Percentiles rank a stretch among this genome's conserved stretches.
These are phyloP conservation scores for Jatropha curcas DNA, from an alignment of 345 rosid genomes.

Conservation along the genomic window DNA sequence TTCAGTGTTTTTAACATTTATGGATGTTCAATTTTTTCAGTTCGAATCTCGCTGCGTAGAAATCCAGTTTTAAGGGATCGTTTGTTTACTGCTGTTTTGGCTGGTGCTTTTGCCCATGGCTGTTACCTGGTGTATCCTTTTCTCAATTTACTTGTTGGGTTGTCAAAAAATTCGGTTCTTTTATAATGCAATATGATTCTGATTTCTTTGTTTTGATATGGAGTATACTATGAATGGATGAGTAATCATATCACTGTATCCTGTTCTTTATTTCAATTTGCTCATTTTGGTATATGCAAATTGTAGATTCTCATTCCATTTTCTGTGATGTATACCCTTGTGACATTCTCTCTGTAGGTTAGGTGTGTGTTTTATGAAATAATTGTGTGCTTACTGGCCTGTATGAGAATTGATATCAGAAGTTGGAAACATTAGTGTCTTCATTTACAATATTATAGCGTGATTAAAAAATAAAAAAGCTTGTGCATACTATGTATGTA, in stretches of 20 bases:
- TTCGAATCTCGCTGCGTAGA: constrained; percentile 70
- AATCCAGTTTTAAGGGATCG: constrained; percentile 83
- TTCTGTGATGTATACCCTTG: background rate
- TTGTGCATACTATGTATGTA: background rate
- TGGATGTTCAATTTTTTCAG: constrained; percentile 25
- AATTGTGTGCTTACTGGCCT: background rate
- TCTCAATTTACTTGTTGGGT: background rate
- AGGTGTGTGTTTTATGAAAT: background rate
- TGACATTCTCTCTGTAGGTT: background rate
- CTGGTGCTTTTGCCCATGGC: constrained; percentile 89
- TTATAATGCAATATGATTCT: background rate
- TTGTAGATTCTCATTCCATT: constrained; percentile 13
- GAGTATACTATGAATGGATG: background rate
- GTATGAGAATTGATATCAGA: background rate
- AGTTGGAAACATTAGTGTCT: background rate
- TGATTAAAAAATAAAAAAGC: no score
- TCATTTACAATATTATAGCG: background rate
- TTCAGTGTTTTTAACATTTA: background rate
- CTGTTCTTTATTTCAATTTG: background rate
- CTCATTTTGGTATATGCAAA: constrained; percentile 4
- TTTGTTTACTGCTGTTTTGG: constrained; percentile 71
- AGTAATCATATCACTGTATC: background rate
- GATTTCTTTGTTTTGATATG: background rate
- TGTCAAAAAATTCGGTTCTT: background rate
- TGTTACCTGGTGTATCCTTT: constrained; percentile 95